Evolutionary conservation across 2,329 filamentous ascomycete species (phyloP), one percentile per base, ranked within the genome.

Genomic region (Grosmannia clavigera): DNA sequence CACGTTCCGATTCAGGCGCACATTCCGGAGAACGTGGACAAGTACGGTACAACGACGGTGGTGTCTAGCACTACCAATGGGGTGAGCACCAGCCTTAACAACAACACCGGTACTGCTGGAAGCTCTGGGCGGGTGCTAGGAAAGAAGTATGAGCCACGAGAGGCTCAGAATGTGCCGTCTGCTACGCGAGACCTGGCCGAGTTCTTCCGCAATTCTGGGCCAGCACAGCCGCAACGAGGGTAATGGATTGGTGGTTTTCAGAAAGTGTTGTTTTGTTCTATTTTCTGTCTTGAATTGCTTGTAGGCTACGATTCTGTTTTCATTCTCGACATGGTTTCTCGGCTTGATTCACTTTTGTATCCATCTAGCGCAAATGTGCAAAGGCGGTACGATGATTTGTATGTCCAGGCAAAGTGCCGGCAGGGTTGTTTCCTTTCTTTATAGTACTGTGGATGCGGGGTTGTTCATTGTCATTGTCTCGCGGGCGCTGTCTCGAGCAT

Each of bases 161-260:
- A 83, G 5, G 72, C 80, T 3, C 71, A 74, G 43, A 68, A 70
- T n/a, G 64, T 66, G 9, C 65, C 70, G 3, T 70, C 70, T n/a
- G 71, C 74, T 54, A 90, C 86, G 2, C 79, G 81, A 22, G 87
- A 90, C 57, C 72, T 92, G 53, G 87, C 88, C 0, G 82, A 84
- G 58, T 92, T 92, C 69, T 73, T 94, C 38, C 81, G 80, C 58
- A 83, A 83, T 66, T 87, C 86, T 16, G 84, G 78, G 40, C 87
- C 87, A 3, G 84, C 85, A 1, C 76, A 62, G 54, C 52, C 61
- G 16, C 57, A 56, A 9, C 58, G 63, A 78, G 16, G 63, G 58
- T 57, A 25, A 29, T 11, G n/a, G 43, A n/a, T 14, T 5, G 40
- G 6, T 48, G 19, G 9, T 6, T 48, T 48, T 7, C 11, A 40